Percentiles rank a stretch among this genome's conserved stretches.
phyloP scores from a whole-genome alignment of 805 yeast genomes.

The Wickerhamiella azyma region DNA sequence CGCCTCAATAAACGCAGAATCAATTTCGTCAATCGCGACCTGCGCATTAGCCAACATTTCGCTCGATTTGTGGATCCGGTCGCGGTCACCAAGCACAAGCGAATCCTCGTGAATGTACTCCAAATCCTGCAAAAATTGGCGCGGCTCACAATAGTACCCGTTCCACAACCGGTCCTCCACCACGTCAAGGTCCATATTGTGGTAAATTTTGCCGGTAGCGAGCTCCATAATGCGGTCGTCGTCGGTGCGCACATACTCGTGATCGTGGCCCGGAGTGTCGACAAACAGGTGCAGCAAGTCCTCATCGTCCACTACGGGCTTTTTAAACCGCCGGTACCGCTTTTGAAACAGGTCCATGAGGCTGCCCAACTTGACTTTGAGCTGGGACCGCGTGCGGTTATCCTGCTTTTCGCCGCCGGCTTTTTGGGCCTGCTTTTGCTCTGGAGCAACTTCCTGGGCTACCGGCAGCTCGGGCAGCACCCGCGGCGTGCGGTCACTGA shows the following conservation, averaged over 20 bases:
- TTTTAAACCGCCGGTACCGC: constrained; percentile 78
- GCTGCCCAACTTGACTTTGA: constrained; percentile 75
- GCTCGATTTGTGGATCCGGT: constrained; percentile 63
- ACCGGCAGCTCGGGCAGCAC: constrained; percentile 31
- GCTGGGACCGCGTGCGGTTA: constrained; percentile 66
- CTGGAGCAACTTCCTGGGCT: constrained; percentile 25
- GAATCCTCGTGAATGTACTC: constrained; percentile 76
- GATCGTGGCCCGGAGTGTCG: constrained; percentile 21
- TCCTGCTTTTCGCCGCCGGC: constrained; percentile 38
- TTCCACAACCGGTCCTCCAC: constrained; percentile 95
- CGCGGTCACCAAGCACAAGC: constrained; percentile 63
- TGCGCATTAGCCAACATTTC: constrained; percentile 96
- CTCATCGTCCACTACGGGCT: constrained; percentile 76
- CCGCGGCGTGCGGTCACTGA: constrained; percentile 33
- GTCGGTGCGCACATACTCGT: constrained; percentile 28
- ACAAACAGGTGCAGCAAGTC: constrained; percentile 67
- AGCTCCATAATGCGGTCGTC: constrained; percentile 73
- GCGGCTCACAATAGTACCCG: constrained; percentile 87
- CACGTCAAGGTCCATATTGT: constrained; percentile 86
- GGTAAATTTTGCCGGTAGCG: constrained; percentile 54
- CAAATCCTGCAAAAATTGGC: constrained; percentile 73
- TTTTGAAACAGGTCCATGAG: constrained; percentile 80
- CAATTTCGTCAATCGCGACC: constrained; percentile 84
- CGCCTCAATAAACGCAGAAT: constrained; percentile 56
- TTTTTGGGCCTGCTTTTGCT: constrained; percentile 12